These are phyloP conservation scores for Hygrophoropsis aurantiaca DNA, from an alignment of 768 basidiomycete species.

Conservation along the genomic window DNA sequence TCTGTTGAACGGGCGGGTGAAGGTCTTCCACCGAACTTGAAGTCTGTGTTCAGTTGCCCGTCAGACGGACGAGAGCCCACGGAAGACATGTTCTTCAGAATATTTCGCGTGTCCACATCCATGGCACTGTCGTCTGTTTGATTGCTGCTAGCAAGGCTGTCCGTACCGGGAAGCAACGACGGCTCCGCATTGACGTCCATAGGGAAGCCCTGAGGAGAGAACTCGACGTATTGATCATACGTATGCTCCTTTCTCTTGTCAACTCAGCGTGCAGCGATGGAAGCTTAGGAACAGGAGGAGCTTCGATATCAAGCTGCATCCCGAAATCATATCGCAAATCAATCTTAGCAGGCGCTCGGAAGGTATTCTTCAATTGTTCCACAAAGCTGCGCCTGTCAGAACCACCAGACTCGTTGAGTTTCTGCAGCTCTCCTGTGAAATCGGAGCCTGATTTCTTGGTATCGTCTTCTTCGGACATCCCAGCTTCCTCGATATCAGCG, in stretches of 20 bases:
- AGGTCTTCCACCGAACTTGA: conserved; percentile 70
- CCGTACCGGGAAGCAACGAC: conserved; percentile 39
- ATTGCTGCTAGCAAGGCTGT: conserved; percentile 23
- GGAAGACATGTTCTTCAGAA: conserved; percentile 26
- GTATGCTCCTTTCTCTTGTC: conserved; percentile 21
- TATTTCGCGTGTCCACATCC: conserved; percentile 9
- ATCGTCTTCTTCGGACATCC: conserved; percentile 52
- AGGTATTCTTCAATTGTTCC: conserved; percentile 78
- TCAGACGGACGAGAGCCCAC: conserved; percentile 51
- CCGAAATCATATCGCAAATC: conserved; percentile 52
- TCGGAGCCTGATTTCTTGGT: conserved; percentile 84
- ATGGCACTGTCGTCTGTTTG: conserved; percentile 32
- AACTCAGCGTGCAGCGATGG: conserved; percentile 35
- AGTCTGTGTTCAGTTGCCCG: conserved; percentile 67
- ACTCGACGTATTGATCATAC: conserved; percentile 13
- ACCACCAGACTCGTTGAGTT: conserved; percentile 66
- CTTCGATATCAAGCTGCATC: conserved; percentile 17
- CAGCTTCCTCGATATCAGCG: conserved; percentile 41
- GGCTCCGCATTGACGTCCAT: conserved; percentile 32
- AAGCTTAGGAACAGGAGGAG: conserved; percentile 54
- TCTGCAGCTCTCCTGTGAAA: conserved; percentile 76
- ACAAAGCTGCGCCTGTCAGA: conserved; percentile 76
- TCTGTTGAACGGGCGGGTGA: conserved; percentile 7
- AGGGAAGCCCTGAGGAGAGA: conserved; percentile 13
- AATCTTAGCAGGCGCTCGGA: conserved; percentile 72